phyloP scores from a whole-genome alignment of 371 early-diverging fungal species.

The Mortierella sp. region DNA sequence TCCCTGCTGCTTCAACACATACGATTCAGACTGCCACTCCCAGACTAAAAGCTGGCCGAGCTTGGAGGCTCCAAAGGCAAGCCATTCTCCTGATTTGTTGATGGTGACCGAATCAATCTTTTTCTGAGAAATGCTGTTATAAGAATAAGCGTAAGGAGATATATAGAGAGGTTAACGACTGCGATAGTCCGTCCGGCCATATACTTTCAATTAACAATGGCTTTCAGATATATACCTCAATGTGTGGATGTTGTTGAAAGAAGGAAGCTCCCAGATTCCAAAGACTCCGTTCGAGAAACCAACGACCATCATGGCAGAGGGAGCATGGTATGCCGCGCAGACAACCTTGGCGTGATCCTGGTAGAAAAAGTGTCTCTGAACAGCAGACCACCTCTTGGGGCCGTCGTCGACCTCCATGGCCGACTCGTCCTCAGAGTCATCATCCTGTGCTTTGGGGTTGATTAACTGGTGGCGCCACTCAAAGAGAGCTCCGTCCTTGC shows the following conservation, averaged over 20 bases:
- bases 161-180: neutral
- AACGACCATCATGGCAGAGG: conserved; percentile 85
- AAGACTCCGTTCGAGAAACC: conserved; percentile 96
- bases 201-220: neutral
- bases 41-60: conserved; percentile 98
- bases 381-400: conserved; percentile 72
- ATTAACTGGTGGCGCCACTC: conserved; percentile 77
- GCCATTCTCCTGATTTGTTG: conserved; percentile 96
- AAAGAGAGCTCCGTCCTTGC: conserved; percentile 92
- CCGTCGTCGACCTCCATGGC: conserved; percentile 68
- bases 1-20: conserved; percentile 98
- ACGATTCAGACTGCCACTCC: conserved; percentile 99
- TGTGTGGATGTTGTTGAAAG: conserved; percentile 89
- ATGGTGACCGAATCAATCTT: conserved; percentile 92
- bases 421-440: conserved; percentile 65
- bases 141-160: neutral
- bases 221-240: conserved; percentile 70
- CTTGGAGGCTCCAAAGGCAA: conserved; percentile 93
- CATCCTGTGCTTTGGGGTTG: conserved; percentile 57
- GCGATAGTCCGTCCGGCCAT: neutral
- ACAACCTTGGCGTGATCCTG: conserved; percentile 82
- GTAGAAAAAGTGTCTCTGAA: conserved; percentile 79
- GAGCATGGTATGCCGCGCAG: conserved; percentile 85
- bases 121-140: conserved; percentile 90
- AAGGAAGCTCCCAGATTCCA: conserved; percentile 97